phyloP scores from a whole-genome alignment of 176 grass and related monocot species.

The Pontederia crassipes region DNA sequence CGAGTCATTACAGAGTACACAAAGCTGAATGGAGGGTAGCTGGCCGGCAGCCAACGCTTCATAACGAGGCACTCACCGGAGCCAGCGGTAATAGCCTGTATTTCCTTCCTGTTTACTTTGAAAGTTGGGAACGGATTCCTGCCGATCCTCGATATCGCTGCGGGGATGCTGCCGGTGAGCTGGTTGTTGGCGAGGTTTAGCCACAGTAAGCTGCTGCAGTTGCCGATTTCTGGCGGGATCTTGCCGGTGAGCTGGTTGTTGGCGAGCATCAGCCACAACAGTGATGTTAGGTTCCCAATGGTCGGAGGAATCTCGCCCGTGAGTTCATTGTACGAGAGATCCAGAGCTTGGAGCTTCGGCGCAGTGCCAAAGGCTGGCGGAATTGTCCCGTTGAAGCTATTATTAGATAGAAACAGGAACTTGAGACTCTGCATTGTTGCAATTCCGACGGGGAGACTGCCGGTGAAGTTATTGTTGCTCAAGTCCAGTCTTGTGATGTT shows the following conservation, averaged over 20 bases:
- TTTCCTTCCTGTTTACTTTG: constrained; percentile 29
- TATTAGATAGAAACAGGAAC: constrained; percentile 50
- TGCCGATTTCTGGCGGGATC: constrained; percentile 69
- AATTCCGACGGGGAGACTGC: constrained; percentile 35
- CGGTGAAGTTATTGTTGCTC: constrained; percentile 58
- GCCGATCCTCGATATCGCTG: constrained; percentile 48
- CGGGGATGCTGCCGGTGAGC: constrained; percentile 46
- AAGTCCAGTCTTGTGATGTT: constrained; percentile 53
- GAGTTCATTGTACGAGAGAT: constrained; percentile 58
- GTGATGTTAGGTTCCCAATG: constrained; percentile 75
- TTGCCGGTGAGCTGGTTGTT: constrained; percentile 53
- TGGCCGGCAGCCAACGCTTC: constrained; percentile 74
- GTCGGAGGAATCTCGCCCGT: constrained; percentile 35
- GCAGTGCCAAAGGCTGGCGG: constrained; percentile 41
- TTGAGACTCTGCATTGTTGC: constrained; percentile 53
- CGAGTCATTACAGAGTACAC: constrained; percentile 57
- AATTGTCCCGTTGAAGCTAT: constrained; percentile 49
- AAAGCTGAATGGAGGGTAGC: constrained; percentile 85
- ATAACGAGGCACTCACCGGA: constrained; percentile 80
- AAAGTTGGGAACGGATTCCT: constrained; percentile 56
- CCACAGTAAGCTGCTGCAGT: constrained; percentile 82
- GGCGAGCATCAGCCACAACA: constrained; percentile 85
- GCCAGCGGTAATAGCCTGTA: constrained; percentile 17
- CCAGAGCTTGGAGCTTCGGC: constrained; percentile 49
- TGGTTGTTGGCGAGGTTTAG: constrained; percentile 63